These are phyloP conservation scores for Cladosporium colombiae DNA, from an alignment of 2,329 filamentous ascomycete species.

Conservation along the genomic window DNA sequence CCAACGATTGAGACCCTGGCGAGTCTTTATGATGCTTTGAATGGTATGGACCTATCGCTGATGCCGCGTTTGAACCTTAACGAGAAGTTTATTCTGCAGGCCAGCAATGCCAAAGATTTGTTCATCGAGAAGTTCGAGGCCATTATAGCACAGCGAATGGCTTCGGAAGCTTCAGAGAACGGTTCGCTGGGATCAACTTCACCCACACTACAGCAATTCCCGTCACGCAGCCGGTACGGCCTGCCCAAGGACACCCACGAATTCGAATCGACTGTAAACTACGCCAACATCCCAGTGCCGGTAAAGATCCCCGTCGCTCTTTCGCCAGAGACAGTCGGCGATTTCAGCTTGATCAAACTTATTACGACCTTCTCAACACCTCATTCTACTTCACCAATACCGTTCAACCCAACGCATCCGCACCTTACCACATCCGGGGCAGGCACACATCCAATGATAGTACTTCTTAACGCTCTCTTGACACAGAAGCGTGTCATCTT, in stretches of 20 bases:
- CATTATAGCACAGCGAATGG: slow-evolving; percentile 82
- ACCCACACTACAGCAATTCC: slow-evolving; percentile 28
- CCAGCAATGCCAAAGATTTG: slow-evolving; percentile 90
- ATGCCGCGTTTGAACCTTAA: slow-evolving; percentile 83
- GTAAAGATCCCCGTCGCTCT: slow-evolving; percentile 94
- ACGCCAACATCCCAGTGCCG: slow-evolving; percentile 94
- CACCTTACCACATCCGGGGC: slow-evolving; percentile 91
- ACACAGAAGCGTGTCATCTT: slow-evolving; percentile 98
- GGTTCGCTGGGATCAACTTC: slow-evolving; percentile 30
- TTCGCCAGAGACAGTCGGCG: slow-evolving; percentile 92
- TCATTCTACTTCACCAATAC: slow-evolving; percentile 78
- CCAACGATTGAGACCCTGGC: slow-evolving; percentile 85
- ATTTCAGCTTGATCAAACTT: slow-evolving; percentile 95
- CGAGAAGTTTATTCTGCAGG: slow-evolving; percentile 82
- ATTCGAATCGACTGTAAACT: slow-evolving; percentile 92
- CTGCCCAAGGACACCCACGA: slow-evolving; percentile 95
- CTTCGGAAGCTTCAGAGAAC: slow-evolving; percentile 48
- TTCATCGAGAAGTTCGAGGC: slow-evolving; percentile 97
- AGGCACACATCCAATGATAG: slow-evolving; percentile 89
- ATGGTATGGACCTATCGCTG: slow-evolving; percentile 92
- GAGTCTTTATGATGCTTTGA: slow-evolving; percentile 87
- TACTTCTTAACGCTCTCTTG: slow-evolving; percentile 88
- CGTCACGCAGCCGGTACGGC: slow-evolving; percentile 57
- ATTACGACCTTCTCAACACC: slow-evolving; percentile 89
- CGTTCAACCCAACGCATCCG: slow-evolving; percentile 76